Evolutionary conservation across 2,329 filamentous ascomycete species (phyloP).

Genomic region (Ceratocystis cacaofunesta): DNA sequence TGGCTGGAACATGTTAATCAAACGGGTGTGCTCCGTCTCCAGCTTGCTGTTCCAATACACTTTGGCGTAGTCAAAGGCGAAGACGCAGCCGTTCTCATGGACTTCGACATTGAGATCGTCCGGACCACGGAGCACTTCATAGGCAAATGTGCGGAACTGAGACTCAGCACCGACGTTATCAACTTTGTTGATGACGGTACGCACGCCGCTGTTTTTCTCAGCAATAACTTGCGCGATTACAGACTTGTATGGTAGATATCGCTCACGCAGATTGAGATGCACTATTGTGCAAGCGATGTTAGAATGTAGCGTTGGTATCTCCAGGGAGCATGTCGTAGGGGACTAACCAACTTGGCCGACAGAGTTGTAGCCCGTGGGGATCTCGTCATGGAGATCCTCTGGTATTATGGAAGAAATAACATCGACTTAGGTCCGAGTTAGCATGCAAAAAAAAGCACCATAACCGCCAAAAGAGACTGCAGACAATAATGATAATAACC

Average conservation of each 20-base stretch:
- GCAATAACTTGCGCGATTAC: conserved; percentile 72
- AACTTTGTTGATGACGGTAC: conserved; percentile 90
- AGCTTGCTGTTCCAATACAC: conserved; percentile 97
- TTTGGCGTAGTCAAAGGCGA: conserved; percentile 84
- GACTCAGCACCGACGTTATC: conserved; percentile 75
- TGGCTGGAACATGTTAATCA: conserved; percentile 60
- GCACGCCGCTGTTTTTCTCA: conserved; percentile 73
- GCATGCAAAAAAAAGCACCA: background rate
- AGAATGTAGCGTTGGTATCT: background rate
- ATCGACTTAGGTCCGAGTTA: conserved; percentile 42
- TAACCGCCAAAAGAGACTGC: background rate
- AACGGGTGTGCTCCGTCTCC: conserved; percentile 71
- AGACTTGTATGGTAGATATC: conserved; percentile 72
- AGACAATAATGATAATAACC: conserved; percentile 20
- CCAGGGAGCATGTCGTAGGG: background rate
- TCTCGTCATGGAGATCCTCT: conserved; percentile 61
- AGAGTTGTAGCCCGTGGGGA: conserved; percentile 72
- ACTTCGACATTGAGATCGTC: conserved; percentile 74
- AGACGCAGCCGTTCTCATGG: conserved; percentile 69
- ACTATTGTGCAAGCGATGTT: conserved; percentile 32
- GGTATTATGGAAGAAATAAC: conserved; percentile 72
- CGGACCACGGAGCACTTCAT: conserved; percentile 73
- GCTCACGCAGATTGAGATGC: conserved; percentile 75
- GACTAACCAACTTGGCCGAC: conserved; percentile 69
- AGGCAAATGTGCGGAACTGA: conserved; percentile 80